Evolutionary conservation across 305 asterid genomes (phyloP), one percentile per base, ranked within the genome.

Genomic region (Fraxinus nigra): DNA sequence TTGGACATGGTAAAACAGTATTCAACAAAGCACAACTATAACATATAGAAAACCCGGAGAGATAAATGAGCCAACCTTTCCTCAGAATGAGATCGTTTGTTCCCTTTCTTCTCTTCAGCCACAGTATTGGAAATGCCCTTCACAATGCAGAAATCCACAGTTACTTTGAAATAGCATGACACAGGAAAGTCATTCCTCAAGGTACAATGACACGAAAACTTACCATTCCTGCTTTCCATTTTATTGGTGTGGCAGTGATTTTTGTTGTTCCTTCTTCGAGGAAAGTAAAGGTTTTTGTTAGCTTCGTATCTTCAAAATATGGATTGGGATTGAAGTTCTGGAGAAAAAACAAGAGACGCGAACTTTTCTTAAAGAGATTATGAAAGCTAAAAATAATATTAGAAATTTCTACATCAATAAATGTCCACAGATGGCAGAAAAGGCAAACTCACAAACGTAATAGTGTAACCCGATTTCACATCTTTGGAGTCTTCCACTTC

Each of bases 171-270:
- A 76, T 3, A 37, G 40, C 75, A 72, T n/a, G 69, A 78, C 43
- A 79, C 65, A 72, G 28, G 54, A 38, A 14, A 13, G 6, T 30
- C 35, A 70, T 46, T 34, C 18, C 38, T 77, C 79, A 48, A 85
- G 59, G 35, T 79, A 77, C 43, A 11, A 28, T 9, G 22, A 78
- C 6, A n/a, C 20, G 72, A 81, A 67, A 80, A 38, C 93, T 85
- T 87, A 96, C 98, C 95, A 85, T 90, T 89, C 97, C 98, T 81
- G 93, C 97, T 87, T 90, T 96, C 99, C 99, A 96, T 80, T 90
- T 92, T 46, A 96, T 96, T 40, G 93, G 74, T 51, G 99, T 93
- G 46, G 97, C 93, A 63, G 92, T 90, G 85, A 94, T 87, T 82
- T 91, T 91, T 3, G 94, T 80, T 48, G 94, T 80, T 46, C 98